Percentiles rank a stretch among this genome's conserved stretches.
These are phyloP conservation scores for Suillus alpinus DNA, from an alignment of 768 basidiomycete genomes.

Conservation along the genomic window DNA sequence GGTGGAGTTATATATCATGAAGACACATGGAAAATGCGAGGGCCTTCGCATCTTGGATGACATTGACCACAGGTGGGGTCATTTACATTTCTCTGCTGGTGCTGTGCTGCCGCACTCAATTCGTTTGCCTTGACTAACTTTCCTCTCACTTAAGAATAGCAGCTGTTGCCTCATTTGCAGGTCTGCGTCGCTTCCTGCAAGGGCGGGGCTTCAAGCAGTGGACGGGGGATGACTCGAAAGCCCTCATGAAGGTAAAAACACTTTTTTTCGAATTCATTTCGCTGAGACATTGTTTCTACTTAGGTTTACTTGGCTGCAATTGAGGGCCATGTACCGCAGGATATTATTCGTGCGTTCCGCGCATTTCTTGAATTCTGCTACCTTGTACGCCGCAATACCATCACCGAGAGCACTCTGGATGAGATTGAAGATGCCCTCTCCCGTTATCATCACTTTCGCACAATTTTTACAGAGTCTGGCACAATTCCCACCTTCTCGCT, in stretches of 20 bases:
- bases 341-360: background rate
- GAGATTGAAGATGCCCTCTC: conserved; percentile 11
- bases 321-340: conserved; percentile 6
- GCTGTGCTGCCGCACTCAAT: conserved; percentile 4
- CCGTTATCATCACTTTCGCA: conserved; percentile 18
- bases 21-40: too few relatives aligned
- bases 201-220: conserved; percentile 32
- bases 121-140: background rate
- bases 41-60: conserved; percentile 29
- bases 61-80: conserved; percentile 32
- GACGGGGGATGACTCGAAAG: conserved; percentile 32
- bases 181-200: conserved; percentile 23
- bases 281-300: background rate
- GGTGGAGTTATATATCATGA: background rate
- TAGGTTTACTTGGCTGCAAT: conserved; percentile 7
- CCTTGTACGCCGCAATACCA: conserved; percentile 14
- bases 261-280: background rate
- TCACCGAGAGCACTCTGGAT: conserved; percentile 12
- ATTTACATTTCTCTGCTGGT: too few relatives aligned
- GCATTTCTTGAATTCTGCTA: conserved; percentile 30
- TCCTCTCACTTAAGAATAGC: conserved; percentile 6
- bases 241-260: conserved; percentile 6
- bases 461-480: conserved; percentile 12
- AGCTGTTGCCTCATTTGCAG: conserved; percentile 13
- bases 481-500: conserved; percentile 12